Conservation (phyloP, 257 asterid species). For the Capsicum chinense region DNA sequence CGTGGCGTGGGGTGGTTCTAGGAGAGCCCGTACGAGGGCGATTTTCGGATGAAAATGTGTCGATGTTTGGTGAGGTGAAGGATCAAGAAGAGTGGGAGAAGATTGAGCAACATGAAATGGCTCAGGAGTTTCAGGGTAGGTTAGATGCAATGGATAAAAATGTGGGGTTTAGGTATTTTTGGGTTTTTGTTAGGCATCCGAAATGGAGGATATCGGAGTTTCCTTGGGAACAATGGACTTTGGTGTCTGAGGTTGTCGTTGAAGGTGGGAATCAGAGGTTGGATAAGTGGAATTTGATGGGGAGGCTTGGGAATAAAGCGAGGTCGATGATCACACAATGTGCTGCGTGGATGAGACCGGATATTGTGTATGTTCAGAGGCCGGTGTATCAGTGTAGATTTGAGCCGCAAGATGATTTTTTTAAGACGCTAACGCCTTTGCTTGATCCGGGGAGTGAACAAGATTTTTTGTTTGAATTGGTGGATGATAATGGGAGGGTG, state of each 20-base stretch:
- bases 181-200: conserved; percentile 98
- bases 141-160: conserved; percentile 64
- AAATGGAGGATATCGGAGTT: conserved; percentile 80
- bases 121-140: conserved; percentile 62
- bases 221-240: conserved; percentile 97
- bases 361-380: conserved; percentile 76
- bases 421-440: conserved; percentile 59
- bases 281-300: conserved; percentile 98
- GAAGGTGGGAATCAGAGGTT: conserved; percentile 85
- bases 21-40: conserved; percentile 91
- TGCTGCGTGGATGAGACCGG: conserved; percentile 99
- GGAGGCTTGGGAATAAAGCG: conserved; percentile 79
- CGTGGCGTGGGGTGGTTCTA: conserved; percentile 95
- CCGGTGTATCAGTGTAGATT: conserved; percentile 94
- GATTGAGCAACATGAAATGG: conserved; percentile 90
- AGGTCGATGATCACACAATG: conserved; percentile 79
- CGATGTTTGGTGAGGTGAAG: conserved; percentile 78
- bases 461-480: conserved; percentile 73
- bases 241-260: conserved; percentile 80
- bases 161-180: conserved; percentile 56
- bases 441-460: conserved; percentile 82
- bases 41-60: conserved; percentile 72
- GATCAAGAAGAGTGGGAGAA: conserved; percentile 97
- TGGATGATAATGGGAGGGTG: conserved; percentile 67
- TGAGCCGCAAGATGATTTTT: conserved; percentile 87